Conservation (phyloP, 2,329 filamentous ascomycete genomes). For the Hirsutella thompsonii region DNA sequence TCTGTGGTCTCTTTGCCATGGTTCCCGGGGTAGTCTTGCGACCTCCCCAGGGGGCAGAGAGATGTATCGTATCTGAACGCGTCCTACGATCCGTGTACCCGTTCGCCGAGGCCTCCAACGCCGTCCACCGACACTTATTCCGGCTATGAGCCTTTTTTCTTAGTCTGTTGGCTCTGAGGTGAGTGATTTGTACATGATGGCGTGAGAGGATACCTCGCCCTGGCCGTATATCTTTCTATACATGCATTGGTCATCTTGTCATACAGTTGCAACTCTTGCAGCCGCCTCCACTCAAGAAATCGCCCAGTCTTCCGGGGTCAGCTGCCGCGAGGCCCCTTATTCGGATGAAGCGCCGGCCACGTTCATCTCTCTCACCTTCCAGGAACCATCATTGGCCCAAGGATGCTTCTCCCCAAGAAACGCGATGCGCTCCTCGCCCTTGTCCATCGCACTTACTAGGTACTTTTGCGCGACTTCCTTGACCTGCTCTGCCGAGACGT, state of each 20-base stretch:
- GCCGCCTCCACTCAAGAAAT: background rate
- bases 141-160: slow-evolving; percentile 4
- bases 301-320: background rate
- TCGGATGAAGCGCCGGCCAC: slow-evolving; percentile 25
- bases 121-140: background rate
- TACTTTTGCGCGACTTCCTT: slow-evolving; percentile 71
- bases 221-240: slow-evolving; percentile 9
- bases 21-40: slow-evolving; percentile 6
- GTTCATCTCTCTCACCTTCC: slow-evolving; percentile 68
- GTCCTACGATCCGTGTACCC: no score
- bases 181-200: slow-evolving; percentile 10
- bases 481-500: slow-evolving; percentile 73
- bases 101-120: background rate
- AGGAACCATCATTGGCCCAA: slow-evolving; percentile 61
- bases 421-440: slow-evolving; percentile 47
- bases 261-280: background rate
- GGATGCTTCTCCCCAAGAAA: slow-evolving; percentile 76
- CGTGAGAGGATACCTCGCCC: slow-evolving; percentile 4
- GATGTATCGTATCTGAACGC: slow-evolving; percentile 57
- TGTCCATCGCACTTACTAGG: slow-evolving; percentile 54
- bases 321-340: background rate
- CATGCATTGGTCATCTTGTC: background rate
- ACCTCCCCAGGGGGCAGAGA: slow-evolving; percentile 29
- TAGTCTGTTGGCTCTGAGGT: slow-evolving; percentile 5
- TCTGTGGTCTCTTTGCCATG: slow-evolving; percentile 47